Conservation (phyloP, 2,329 filamentous ascomycete genomes). For the Myriosclerotinia curreyana region DNA sequence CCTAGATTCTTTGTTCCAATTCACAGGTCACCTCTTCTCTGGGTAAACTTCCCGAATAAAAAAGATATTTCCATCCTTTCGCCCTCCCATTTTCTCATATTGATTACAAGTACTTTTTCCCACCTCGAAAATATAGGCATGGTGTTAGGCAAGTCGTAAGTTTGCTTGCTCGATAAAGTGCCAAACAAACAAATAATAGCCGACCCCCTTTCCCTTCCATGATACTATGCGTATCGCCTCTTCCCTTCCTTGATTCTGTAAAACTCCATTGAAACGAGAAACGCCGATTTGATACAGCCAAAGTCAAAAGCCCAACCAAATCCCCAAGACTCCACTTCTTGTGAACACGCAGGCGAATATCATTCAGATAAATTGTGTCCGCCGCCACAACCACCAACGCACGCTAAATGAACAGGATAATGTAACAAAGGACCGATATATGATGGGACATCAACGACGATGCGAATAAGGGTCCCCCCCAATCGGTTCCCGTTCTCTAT, state of each 20-base stretch:
- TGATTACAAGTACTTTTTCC: neutral
- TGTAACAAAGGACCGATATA: neutral
- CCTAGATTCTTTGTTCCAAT: neutral
- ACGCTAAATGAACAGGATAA: constrained; percentile 18
- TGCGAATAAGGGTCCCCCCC: constrained; percentile 27
- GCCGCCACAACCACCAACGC: neutral
- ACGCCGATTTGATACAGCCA: constrained; percentile 14
- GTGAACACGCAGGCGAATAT: neutral
- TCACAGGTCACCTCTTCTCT: neutral
- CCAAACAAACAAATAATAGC: neutral
- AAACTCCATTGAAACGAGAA: neutral
- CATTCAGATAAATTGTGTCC: neutral
- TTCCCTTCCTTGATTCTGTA: neutral
- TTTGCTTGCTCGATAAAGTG: neutral
- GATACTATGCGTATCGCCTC: constrained; percentile 4
- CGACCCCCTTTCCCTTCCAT: neutral
- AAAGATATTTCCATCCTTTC: neutral
- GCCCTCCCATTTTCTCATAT: neutral
- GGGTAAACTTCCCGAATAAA: neutral
- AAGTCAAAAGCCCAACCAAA: constrained; percentile 11
- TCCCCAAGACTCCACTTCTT: constrained; percentile 5
- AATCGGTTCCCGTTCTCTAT: constrained; percentile 42
- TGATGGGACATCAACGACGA: constrained; percentile 8
- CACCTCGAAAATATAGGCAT: neutral
- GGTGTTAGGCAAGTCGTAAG: neutral